These are phyloP conservation scores for Pseudofabraea citricarpa DNA, from an alignment of 2,329 filamentous ascomycete genomes.

Conservation along the genomic window DNA sequence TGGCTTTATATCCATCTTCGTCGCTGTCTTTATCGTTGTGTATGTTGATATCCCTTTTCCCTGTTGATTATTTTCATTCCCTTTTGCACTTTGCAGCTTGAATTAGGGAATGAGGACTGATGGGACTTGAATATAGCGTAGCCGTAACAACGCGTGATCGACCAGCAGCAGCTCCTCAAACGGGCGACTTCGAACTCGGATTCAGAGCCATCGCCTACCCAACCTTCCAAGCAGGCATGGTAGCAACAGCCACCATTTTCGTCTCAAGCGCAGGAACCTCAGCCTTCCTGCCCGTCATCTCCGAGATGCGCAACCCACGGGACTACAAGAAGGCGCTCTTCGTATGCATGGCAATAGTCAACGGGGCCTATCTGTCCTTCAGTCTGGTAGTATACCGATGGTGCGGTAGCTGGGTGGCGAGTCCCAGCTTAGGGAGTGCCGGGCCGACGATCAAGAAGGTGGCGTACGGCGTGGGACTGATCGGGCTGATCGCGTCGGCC, in stretches of 20 bases:
- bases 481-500: conserved; percentile 44
- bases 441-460: conserved; percentile 56
- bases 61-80: too few relatives aligned
- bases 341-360: conserved; percentile 52
- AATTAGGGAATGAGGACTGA: background rate
- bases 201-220: conserved; percentile 52
- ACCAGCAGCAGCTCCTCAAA: conserved; percentile 55
- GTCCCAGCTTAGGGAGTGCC: conserved; percentile 56
- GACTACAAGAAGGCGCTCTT: conserved; percentile 58
- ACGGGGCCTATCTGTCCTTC: conserved; percentile 52
- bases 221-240: conserved; percentile 53
- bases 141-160: conserved; percentile 52
- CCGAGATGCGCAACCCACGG: conserved; percentile 55
- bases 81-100: too few relatives aligned
- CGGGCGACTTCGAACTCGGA: conserved; percentile 54
- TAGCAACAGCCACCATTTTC: conserved; percentile 54
- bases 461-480: conserved; percentile 51
- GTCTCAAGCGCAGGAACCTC: conserved; percentile 53
- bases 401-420: conserved; percentile 59
- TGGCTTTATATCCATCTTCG: conserved; percentile 53
- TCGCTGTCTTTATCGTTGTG: conserved; percentile 47
- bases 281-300: conserved; percentile 60
- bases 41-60: background rate
- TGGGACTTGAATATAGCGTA: conserved; percentile 24
- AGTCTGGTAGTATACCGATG: conserved; percentile 48